Percentiles rank a stretch among this genome's conserved stretches.
Evolutionary conservation across 2,329 filamentous ascomycete species (phyloP).

Genomic region (Hypomyces perniciosus): DNA sequence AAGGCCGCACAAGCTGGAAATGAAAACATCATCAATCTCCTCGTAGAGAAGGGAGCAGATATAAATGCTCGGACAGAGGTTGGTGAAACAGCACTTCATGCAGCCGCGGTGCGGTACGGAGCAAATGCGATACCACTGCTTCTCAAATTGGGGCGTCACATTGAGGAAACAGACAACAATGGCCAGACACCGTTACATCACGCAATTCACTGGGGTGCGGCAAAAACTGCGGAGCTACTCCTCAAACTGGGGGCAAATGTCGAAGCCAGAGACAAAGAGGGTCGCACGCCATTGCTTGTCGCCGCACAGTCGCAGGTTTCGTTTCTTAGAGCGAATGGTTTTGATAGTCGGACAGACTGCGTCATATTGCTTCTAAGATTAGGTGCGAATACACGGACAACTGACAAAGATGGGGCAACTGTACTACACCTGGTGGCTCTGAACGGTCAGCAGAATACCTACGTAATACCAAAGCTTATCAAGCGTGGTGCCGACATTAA

Average conservation of each 20-base stretch:
- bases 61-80: not conserved
- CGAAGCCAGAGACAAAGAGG: not conserved
- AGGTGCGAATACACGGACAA: not conserved
- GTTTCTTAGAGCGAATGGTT: too few relatives aligned
- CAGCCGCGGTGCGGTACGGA: not conserved
- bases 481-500: not conserved
- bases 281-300: not conserved
- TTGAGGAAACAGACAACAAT: not conserved
- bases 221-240: not conserved
- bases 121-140: not conserved
- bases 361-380: not conserved
- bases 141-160: not conserved
- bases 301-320: too few relatives aligned
- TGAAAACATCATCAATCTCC: not conserved
- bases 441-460: too few relatives aligned
- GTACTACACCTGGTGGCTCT: not conserved
- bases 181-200: not conserved
- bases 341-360: not conserved
- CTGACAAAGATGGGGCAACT: not conserved
- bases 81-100: too few relatives aligned
- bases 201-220: not conserved
- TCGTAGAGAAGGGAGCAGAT: not conserved
- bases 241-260: not conserved
- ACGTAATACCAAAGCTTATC: not conserved
- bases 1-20: not conserved